Percentiles rank a stretch among this genome's conserved stretches.
Conservation (phyloP, 441 rosid genomes). For the Croton laevigatus region DNA sequence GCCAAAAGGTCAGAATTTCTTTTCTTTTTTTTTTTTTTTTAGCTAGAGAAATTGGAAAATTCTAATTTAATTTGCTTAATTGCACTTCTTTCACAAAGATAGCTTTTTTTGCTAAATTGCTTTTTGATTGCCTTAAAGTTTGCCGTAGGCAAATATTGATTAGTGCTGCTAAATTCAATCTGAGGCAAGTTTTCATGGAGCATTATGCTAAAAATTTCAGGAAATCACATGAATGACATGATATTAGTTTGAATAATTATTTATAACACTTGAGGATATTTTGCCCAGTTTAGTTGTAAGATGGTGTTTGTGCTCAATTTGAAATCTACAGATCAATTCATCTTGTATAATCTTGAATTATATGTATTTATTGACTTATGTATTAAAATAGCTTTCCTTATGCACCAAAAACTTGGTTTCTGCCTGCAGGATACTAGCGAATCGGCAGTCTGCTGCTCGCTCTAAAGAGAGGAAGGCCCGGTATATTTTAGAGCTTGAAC, state of each 20-base stretch:
- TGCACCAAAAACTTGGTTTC: conserved; percentile 1
- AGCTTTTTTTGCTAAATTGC: no score
- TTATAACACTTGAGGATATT: neutral
- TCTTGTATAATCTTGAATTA: neutral
- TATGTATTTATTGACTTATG: neutral
- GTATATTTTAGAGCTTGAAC: conserved; percentile 68
- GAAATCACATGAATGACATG: neutral
- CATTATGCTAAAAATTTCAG: neutral
- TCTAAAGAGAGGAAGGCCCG: conserved; percentile 84
- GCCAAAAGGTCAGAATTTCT: conserved; percentile 61
- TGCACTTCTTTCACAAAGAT: no score
- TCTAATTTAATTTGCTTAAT: no score
- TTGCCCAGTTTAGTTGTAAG: neutral
- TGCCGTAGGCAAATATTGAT: no score
- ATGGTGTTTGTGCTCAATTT: neutral
- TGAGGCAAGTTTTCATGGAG: neutral
- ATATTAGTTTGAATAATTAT: neutral
- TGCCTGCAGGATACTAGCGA: conserved; percentile 64
- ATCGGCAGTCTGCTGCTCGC: conserved; percentile 79
- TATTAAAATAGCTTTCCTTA: neutral
- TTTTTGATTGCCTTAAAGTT: no score
- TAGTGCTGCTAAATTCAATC: neutral
- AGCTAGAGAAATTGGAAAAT: no score
- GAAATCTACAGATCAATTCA: neutral
- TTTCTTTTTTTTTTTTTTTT: neutral